Percentiles rank a stretch among this genome's conserved stretches.
Evolutionary conservation across 169 alveolate species (phyloP).

Genomic region (Plasmodium vinckei): DNA sequence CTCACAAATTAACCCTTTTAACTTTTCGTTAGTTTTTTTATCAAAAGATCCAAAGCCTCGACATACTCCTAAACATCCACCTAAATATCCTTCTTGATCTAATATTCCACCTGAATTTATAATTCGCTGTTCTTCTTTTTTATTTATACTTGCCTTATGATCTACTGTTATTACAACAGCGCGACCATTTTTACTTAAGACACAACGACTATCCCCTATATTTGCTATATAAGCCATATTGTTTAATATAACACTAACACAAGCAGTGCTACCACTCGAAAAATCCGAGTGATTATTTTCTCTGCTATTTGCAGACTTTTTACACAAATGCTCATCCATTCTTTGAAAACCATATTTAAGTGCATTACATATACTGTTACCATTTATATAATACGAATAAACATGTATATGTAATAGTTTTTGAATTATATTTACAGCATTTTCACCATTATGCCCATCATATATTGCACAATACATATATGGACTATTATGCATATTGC

Average conservation of each 20-base stretch:
- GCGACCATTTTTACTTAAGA: slow-evolving; percentile 92
- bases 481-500: background rate
- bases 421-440: slow-evolving; percentile 80
- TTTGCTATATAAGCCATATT: slow-evolving; percentile 91
- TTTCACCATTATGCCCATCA: slow-evolving; percentile 87
- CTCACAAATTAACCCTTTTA: slow-evolving; percentile 94
- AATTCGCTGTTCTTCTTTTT: slow-evolving; percentile 93
- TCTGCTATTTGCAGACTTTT: slow-evolving; percentile 75
- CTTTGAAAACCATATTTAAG: slow-evolving; percentile 80
- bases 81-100: slow-evolving; percentile 93
- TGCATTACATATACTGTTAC: slow-evolving; percentile 64
- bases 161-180: slow-evolving; percentile 96
- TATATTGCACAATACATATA: slow-evolving; percentile 82
- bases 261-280: slow-evolving; percentile 77
- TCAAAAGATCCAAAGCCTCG: slow-evolving; percentile 98
- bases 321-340: slow-evolving; percentile 81
- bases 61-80: slow-evolving; percentile 96
- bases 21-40: slow-evolving; percentile 89
- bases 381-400: slow-evolving; percentile 53
- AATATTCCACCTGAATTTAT: slow-evolving; percentile 96
- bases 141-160: slow-evolving; percentile 96
- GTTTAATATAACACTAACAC: slow-evolving; percentile 62
- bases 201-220: slow-evolving; percentile 99
- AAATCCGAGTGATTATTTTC: slow-evolving; percentile 80
- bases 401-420: slow-evolving; percentile 79